phyloP scores from a whole-genome alignment of 1,284 basidiomycete genomes.

The Moesziomyces antarcticus region DNA sequence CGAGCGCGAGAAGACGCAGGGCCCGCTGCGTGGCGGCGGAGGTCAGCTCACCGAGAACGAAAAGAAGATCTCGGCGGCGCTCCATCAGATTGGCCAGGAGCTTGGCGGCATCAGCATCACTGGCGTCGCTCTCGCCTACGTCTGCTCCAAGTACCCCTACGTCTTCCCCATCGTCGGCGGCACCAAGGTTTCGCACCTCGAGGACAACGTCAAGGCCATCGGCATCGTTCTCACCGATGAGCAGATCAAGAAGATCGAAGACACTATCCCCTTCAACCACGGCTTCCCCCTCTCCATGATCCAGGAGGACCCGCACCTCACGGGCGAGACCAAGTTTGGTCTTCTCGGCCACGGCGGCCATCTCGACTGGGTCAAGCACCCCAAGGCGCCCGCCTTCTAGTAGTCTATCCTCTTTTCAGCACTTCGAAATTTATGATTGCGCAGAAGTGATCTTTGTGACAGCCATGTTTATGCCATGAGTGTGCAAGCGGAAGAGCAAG shows the following conservation, averaged over 20 bases:
- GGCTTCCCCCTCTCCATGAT: conserved; percentile 59
- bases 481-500: no score
- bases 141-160: conserved; percentile 40
- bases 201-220: conserved; percentile 54
- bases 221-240: conserved; percentile 42
- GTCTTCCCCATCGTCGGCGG: conserved; percentile 52
- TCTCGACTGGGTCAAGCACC: conserved; percentile 45
- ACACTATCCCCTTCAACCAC: conserved; percentile 47
- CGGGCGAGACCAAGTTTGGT: conserved; percentile 22
- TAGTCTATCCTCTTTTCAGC: background rate
- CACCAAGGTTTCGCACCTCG: conserved; percentile 51
- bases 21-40: conserved; percentile 45
- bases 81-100: conserved; percentile 53
- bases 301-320: conserved; percentile 25
- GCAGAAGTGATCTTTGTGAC: background rate
- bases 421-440: background rate
- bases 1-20: conserved; percentile 44
- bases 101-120: conserved; percentile 38
- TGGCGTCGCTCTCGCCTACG: conserved; percentile 48
- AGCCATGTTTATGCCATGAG: no score
- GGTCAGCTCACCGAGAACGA: conserved; percentile 40
- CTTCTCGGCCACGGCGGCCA: conserved; percentile 40
- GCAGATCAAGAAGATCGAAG: conserved; percentile 55
- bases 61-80: conserved; percentile 45
- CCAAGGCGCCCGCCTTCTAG: conserved; percentile 39